Percentiles rank a stretch among this genome's conserved stretches.
These are phyloP conservation scores for Penicillium parvum DNA, from an alignment of 495 filamentous ascomycete species.

Conservation along the genomic window DNA sequence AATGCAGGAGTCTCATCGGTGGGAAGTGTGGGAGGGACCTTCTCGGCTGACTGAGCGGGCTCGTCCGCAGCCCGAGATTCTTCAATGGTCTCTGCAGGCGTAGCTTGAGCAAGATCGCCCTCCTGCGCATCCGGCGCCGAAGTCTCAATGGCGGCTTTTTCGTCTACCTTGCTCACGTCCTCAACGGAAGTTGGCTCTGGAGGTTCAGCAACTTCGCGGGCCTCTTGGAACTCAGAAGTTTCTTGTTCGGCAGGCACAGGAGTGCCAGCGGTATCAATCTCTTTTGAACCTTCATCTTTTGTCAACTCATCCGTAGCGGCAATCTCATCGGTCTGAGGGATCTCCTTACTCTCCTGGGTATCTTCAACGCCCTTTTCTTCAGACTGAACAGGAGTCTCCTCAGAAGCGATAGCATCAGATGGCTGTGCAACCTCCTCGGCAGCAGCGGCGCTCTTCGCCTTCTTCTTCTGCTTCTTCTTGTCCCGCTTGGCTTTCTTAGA, in stretches of 20 bases:
- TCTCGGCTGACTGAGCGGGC: neutral
- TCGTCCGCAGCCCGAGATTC: neutral
- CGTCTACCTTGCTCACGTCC: neutral
- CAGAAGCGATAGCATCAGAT: neutral
- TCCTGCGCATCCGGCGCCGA: neutral
- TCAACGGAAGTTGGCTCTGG: neutral
- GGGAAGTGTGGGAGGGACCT: neutral
- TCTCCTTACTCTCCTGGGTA: constrained; percentile 3
- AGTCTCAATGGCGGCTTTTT: neutral
- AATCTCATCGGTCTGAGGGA: neutral
- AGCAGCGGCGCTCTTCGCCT: constrained; percentile 21
- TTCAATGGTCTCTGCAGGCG: constrained; percentile 1
- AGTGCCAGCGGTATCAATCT: neutral
- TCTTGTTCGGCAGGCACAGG: constrained; percentile 1
- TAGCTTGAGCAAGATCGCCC: neutral
- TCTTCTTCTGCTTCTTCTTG: constrained; percentile 37
- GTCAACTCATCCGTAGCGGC: neutral
- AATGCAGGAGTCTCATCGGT: neutral
- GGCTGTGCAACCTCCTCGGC: constrained; percentile 6
- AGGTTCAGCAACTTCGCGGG: constrained; percentile 2
- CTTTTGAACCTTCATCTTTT: constrained; percentile 3
- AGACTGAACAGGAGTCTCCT: neutral
- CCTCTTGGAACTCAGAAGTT: constrained; percentile 1
- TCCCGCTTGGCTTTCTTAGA: constrained; percentile 35
- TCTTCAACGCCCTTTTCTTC: too few species aligned